A percentile compares a stretch with the other conserved stretches of the same genome.
phyloP scores from a whole-genome alignment of 768 basidiomycete genomes.

The Lactifluus pinguis region DNA sequence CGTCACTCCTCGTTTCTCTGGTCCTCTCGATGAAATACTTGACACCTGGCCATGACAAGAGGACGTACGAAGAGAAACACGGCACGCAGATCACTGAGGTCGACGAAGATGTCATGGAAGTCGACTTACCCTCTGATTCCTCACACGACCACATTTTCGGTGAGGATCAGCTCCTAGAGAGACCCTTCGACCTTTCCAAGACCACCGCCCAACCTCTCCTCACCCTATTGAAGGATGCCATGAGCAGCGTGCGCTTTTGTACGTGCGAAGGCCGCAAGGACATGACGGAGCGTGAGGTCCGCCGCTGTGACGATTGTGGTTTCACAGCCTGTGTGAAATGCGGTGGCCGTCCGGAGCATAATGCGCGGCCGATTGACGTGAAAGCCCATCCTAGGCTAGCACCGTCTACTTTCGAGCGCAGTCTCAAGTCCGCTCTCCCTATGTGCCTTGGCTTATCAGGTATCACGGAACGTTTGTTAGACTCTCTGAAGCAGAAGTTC shows the following conservation, averaged over 20 bases:
- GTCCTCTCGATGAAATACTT: conserved; percentile 58
- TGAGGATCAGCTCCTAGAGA: conserved; percentile 55
- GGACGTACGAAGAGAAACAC: conserved; percentile 61
- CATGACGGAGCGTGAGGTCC: conserved; percentile 58
- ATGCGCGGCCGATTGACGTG: conserved; percentile 48
- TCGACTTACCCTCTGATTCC: conserved; percentile 31
- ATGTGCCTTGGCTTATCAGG: conserved; percentile 67
- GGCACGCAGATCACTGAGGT: conserved; percentile 26
- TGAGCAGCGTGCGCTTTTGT: conserved; percentile 71
- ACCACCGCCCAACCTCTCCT: conserved; percentile 36
- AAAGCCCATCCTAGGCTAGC: conserved; percentile 47
- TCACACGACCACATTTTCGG: conserved; percentile 55
- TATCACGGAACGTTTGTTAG: conserved; percentile 44
- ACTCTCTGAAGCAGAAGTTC: conserved; percentile 35
- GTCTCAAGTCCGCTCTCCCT: conserved; percentile 71
- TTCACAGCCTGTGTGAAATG: conserved; percentile 77
- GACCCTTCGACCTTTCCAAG: conserved; percentile 62
- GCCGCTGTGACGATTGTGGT: conserved; percentile 67
- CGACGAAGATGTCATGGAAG: conserved; percentile 38
- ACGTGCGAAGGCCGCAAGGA: conserved; percentile 83
- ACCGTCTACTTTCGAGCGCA: conserved; percentile 66
- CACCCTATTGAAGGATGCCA: conserved; percentile 54
- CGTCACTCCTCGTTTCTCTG: conserved; percentile 78
- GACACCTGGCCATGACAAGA: conserved; percentile 52
- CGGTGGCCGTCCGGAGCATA: conserved; percentile 87